These are phyloP conservation scores for Pythium utonaiense DNA, from an alignment of 352 stramenopile species.

Conservation along the genomic window DNA sequence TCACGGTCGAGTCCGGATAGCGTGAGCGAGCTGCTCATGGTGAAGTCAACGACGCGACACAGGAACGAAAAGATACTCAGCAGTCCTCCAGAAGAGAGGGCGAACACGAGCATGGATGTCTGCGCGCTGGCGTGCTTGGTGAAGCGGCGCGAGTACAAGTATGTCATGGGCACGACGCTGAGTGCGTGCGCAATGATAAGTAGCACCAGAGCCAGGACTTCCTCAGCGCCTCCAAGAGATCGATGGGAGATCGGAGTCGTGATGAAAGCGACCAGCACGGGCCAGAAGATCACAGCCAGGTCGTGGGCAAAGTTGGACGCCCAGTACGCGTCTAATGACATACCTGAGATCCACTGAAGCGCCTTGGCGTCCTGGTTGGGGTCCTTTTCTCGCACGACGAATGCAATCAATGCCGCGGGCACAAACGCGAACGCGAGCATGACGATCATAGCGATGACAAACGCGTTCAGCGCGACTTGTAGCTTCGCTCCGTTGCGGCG, in stretches of 20 bases:
- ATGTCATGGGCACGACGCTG: conserved; percentile 53
- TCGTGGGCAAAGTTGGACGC: conserved; percentile 57
- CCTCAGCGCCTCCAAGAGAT: conserved; percentile 27
- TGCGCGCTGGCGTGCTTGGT: conserved; percentile 56
- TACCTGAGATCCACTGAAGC: conserved; percentile 61
- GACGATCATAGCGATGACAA: conserved; percentile 54
- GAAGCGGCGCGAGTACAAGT: conserved; percentile 62
- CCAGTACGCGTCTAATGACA: conserved; percentile 56
- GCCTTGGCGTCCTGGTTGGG: conserved; percentile 61
- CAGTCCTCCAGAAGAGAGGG: conserved; percentile 49
- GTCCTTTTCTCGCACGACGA: conserved; percentile 62
- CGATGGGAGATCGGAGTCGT: conserved; percentile 36
- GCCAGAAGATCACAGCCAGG: conserved; percentile 34
- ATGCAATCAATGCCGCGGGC: conserved; percentile 56
- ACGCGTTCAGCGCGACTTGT: conserved; percentile 57
- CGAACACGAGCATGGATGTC: conserved; percentile 64
- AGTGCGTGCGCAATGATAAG: conserved; percentile 45
- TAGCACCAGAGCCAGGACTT: conserved; percentile 37
- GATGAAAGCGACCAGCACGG: conserved; percentile 38
- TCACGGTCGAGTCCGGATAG: conserved; percentile 59
- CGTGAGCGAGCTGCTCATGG: conserved; percentile 34
- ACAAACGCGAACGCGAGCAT: conserved; percentile 73
- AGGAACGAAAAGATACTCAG: conserved; percentile 79
- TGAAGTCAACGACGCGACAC: conserved; percentile 60
- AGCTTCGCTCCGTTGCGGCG: conserved; percentile 52